Evolutionary conservation across 208 protist species (phyloP).

Genomic region (Trypanosoma conorhini): DNA sequence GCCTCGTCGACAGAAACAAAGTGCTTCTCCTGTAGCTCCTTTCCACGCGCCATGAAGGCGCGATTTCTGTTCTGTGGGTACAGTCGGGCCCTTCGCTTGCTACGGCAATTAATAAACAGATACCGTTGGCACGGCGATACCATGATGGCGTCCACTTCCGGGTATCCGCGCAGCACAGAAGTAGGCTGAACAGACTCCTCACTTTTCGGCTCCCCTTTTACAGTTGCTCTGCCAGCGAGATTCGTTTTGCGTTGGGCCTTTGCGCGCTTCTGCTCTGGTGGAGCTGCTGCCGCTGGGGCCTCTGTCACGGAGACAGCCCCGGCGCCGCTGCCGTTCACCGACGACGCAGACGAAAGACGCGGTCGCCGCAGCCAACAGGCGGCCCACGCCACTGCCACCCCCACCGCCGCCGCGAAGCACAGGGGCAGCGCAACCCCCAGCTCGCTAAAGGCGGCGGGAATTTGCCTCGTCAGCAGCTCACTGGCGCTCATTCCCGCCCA

Average conservation of each 20-base stretch:
- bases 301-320: not conserved
- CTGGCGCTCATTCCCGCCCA: not conserved
- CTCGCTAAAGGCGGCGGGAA: not conserved
- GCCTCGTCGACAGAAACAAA: slow-evolving; percentile 43
- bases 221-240: not conserved
- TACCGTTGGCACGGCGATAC: slow-evolving; percentile 61
- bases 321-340: not conserved
- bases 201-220: not conserved
- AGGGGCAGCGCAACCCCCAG: not conserved
- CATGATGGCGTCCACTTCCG: slow-evolving; percentile 60
- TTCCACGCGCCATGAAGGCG: slow-evolving; percentile 51
- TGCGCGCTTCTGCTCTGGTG: not conserved
- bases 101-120: slow-evolving; percentile 65
- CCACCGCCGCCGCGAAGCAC: not conserved
- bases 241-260: not conserved
- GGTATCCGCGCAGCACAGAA: slow-evolving; percentile 58
- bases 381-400: not conserved
- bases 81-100: slow-evolving; percentile 55
- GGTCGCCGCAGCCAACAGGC: not conserved
- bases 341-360: not conserved
- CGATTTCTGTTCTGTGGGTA: slow-evolving; percentile 50
- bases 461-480: not conserved
- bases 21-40: slow-evolving; percentile 55
- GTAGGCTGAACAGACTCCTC: slow-evolving; percentile 22
- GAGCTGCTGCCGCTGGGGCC: not conserved